Evolutionary conservation across 2,329 filamentous ascomycete genomes (phyloP), one percentile per base, ranked within the genome.

Genomic region (Aspergillus felis): DNA sequence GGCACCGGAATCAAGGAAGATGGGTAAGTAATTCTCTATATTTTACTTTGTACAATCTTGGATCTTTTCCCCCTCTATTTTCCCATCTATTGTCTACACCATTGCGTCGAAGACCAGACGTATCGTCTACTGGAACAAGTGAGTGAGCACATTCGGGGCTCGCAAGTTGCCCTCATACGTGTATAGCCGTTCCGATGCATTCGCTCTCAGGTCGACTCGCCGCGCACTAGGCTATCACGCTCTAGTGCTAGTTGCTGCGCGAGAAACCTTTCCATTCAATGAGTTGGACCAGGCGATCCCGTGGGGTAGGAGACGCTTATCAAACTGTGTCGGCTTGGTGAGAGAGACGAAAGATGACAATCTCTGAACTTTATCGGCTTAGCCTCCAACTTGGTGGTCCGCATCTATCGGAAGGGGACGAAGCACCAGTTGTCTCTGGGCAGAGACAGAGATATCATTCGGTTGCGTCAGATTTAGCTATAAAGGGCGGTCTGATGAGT

Each of bases 1-100:
- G 73, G 72, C 49, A 78, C 75, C 25, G 76, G 75, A 51, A 90
- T 92, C 57, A 95, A 95, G 77, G 91, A 95, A 84, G 91, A 95
- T 72, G 91, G 91, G 91, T 95, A 87, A 92, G 91, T 86, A n/a
- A 12, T 48, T 25, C n/a, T 54, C 48, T 54, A 35, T 49, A 47
- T 27, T 46, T 28, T 17, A 42, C 25, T 25, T 55, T n/a, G 44
- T 42, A 29, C 50, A 28, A 42, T 35, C 50, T 27, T 49, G 58
- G 57, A 29, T 29, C 4, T 25, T 57, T 64, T 67, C 62, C 64
- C 63, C 61, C 64, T 58, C 60, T 66, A 28, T 54, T 41, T 41
- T 58, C 50, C 41, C 28, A 51, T 55, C 20, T 56, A 44, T 57
- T 50, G 53, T 56, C 32, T 28, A 49, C n/a, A 49, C 47, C 47